Evolutionary conservation across 768 basidiomycete species (phyloP).

Genomic region (Mycena olivaceomarginata): DNA sequence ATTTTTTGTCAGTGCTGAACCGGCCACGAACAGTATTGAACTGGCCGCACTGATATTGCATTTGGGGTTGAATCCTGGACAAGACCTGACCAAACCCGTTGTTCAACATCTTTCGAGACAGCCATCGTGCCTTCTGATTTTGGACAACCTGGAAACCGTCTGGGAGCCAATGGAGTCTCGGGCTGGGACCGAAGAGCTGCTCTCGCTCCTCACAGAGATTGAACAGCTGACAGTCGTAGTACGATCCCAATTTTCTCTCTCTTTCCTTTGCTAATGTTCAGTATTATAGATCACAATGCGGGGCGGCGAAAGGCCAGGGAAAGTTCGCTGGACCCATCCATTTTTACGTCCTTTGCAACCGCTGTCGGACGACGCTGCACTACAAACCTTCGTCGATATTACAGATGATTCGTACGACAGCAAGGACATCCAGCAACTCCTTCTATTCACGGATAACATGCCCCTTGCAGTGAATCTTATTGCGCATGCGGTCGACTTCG

Average conservation of each 20-base stretch:
- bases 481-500: background rate
- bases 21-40: background rate
- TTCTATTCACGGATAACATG: background rate
- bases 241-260: background rate
- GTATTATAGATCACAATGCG: conserved; percentile 7
- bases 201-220: conserved; percentile 3
- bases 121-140: background rate
- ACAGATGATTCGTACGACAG: background rate
- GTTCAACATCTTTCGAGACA: background rate
- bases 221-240: background rate
- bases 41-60: background rate
- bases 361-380: background rate
- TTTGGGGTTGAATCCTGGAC: background rate
- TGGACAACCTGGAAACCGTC: conserved; percentile 6
- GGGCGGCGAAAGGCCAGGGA: background rate
- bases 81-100: background rate
- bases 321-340: conserved; percentile 2
- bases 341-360: background rate
- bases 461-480: background rate
- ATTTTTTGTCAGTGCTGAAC: background rate
- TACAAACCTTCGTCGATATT: background rate
- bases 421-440: background rate
- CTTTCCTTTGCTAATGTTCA: too few relatives aligned
- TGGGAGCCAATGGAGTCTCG: background rate
- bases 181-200: background rate